Percentiles rank a stretch among this genome's conserved stretches.
Conservation (phyloP, 2,329 filamentous ascomycete species). For the Colletotrichum phormii region DNA sequence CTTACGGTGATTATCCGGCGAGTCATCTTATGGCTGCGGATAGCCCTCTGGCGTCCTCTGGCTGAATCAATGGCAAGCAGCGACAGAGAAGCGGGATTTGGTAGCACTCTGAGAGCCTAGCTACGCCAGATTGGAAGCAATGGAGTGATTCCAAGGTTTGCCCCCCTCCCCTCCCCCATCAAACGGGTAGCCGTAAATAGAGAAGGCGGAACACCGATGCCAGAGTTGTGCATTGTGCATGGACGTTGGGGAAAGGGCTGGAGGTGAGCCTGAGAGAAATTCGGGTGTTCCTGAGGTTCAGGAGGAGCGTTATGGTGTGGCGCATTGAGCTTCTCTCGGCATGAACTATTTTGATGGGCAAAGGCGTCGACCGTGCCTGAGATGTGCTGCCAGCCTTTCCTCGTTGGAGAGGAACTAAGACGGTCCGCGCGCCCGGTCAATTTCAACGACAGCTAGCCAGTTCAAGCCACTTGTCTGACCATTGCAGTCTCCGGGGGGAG, state of each 20-base stretch:
- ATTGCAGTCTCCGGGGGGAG: constrained; percentile 17
- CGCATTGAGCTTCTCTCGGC: constrained; percentile 24
- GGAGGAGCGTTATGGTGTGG: constrained; percentile 34
- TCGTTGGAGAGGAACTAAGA: background rate
- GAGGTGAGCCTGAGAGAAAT: background rate
- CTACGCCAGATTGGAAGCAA: background rate
- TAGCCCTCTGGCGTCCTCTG: constrained; percentile 4
- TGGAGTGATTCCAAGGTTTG: constrained; percentile 2
- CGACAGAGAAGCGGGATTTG: constrained; percentile 8
- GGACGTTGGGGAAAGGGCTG: constrained; percentile 21
- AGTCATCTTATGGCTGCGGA: constrained; percentile 18
- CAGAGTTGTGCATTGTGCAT: constrained; percentile 29
- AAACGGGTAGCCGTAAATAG: constrained; percentile 24
- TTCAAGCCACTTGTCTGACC: constrained; percentile 36
- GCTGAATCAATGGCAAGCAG: constrained; percentile 6
- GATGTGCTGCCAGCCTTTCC: background rate
- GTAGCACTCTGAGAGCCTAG: constrained; percentile 1
- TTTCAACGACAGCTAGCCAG: constrained; percentile 34
- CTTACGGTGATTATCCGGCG: constrained; percentile 22
- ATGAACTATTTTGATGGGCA: constrained; percentile 31
- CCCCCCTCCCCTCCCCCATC: background rate
- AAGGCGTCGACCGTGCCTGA: constrained; percentile 4
- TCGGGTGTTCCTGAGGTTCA: background rate
- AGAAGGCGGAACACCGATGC: constrained; percentile 33
- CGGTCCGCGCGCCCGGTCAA: constrained; percentile 33